Evolutionary conservation across 2,329 filamentous ascomycete genomes (phyloP).

Genomic region (Alternaria ethzedia): DNA sequence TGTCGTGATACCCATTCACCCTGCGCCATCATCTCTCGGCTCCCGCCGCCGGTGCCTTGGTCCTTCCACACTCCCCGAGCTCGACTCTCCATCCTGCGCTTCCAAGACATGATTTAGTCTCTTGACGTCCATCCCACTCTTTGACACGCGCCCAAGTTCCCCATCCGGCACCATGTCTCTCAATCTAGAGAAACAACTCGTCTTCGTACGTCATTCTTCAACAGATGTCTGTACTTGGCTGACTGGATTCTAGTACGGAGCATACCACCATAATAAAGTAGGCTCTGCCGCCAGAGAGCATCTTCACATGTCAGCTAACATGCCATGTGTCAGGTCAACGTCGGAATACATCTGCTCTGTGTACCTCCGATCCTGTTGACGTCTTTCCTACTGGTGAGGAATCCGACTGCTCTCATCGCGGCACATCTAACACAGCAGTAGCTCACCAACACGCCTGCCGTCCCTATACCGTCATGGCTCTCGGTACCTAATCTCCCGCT

Average conservation of each 20-base stretch:
- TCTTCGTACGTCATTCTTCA: constrained; percentile 68
- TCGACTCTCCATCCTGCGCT: background rate
- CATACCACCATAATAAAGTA: constrained; percentile 79
- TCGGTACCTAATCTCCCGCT: constrained; percentile 64
- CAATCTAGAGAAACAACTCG: constrained; percentile 80
- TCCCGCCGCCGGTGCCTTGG: constrained; percentile 19
- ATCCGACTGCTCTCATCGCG: background rate
- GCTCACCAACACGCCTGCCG: constrained; percentile 63
- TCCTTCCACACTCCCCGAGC: constrained; percentile 6
- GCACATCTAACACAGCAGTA: constrained; percentile 36
- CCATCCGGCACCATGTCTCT: constrained; percentile 59
- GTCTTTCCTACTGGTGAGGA: constrained; percentile 72
- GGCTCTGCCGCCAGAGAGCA: constrained; percentile 19
- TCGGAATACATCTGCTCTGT: constrained; percentile 79
- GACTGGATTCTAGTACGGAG: constrained; percentile 69
- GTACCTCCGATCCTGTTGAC: constrained; percentile 78
- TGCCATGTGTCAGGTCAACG: constrained; percentile 64
- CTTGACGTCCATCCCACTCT: constrained; percentile 25
- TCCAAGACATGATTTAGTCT: constrained; percentile 38
- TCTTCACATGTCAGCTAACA: constrained; percentile 32
- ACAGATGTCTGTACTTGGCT: constrained; percentile 9
- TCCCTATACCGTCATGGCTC: constrained; percentile 61
- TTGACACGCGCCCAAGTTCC: constrained; percentile 36
- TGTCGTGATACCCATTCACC: constrained; percentile 36
- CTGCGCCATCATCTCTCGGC: constrained; percentile 24